Conservation (phyloP, 2,329 filamentous ascomycete genomes). For the Diplodia seriata region DNA sequence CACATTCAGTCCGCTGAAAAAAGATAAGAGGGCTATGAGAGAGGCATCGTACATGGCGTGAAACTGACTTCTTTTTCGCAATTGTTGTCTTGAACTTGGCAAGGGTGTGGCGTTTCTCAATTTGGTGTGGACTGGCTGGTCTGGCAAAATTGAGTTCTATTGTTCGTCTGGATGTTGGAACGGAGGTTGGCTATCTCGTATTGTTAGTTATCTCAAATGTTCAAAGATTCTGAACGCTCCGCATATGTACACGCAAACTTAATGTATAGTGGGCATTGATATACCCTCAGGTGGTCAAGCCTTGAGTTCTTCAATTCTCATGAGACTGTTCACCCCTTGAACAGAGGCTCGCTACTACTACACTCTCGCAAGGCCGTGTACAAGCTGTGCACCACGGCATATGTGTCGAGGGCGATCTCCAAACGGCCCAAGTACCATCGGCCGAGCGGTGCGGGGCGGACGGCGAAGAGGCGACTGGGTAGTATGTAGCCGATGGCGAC, state of each 20-base stretch:
- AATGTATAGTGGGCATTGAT: no score
- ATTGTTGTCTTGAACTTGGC: not conserved
- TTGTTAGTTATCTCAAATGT: slow-evolving; percentile 1
- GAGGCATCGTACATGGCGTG: slow-evolving; percentile 29
- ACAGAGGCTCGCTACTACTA: no score
- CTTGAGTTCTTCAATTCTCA: no score
- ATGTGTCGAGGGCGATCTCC: no score
- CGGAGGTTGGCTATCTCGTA: not conserved
- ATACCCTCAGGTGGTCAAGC: no score
- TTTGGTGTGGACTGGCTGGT: not conserved
- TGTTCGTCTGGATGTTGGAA: not conserved
- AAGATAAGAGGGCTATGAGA: slow-evolving; percentile 43
- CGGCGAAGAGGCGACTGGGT: no score
- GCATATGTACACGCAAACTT: not conserved
- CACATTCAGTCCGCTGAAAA: slow-evolving; percentile 50
- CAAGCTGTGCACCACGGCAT: no score
- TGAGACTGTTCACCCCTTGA: slow-evolving; percentile 38
- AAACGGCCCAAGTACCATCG: no score
- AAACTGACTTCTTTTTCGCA: not conserved
- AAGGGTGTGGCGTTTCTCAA: slow-evolving; percentile 3
- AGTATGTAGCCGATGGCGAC: no score
- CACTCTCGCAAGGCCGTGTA: no score
- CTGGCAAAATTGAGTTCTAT: not conserved
- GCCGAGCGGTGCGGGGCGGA: no score
- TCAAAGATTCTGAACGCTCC: not conserved